These are phyloP conservation scores for Naganishia vishniacii DNA, from an alignment of 768 basidiomycete species.

Conservation along the genomic window DNA sequence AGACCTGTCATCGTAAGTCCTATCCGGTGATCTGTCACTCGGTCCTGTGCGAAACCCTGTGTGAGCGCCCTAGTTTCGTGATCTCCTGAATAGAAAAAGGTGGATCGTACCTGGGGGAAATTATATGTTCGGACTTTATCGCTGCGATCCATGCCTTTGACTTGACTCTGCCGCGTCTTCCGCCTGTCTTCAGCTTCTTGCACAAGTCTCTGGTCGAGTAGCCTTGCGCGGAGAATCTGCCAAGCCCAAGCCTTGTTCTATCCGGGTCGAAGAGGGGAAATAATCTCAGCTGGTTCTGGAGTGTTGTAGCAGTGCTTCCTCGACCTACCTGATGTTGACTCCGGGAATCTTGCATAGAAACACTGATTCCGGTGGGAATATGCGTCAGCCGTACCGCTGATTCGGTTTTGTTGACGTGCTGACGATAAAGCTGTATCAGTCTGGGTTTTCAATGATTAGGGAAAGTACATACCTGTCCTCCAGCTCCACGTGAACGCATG, in stretches of 20 bases:
- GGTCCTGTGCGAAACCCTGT: conserved; percentile 56
- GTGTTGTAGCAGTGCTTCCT: no score
- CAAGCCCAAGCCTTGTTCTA: conserved; percentile 92
- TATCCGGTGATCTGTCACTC: conserved; percentile 87
- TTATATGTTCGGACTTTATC: conserved; percentile 97
- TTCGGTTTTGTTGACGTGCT: conserved; percentile 99
- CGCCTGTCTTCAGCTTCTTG: conserved; percentile 67
- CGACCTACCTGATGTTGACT: conserved; percentile 84
- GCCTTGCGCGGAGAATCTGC: conserved; percentile 75
- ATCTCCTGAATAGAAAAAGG: no score
- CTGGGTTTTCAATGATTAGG: neutral
- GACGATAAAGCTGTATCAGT: neutral
- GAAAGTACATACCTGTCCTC: conserved; percentile 73
- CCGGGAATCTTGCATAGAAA: conserved; percentile 96
- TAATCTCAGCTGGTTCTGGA: no score
- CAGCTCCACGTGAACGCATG: conserved; percentile 94
- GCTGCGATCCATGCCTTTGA: conserved; percentile 75
- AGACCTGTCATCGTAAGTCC: conserved; percentile 60
- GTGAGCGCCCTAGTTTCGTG: neutral
- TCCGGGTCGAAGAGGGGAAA: neutral
- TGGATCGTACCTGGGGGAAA: conserved; percentile 53
- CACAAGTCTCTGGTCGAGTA: conserved; percentile 72
- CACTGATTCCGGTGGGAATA: conserved; percentile 82
- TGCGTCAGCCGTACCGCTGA: conserved; percentile 94
- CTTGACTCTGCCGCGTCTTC: conserved; percentile 64